Base-by-base conservation (phyloP, 2,329 filamentous ascomycete species). In the Fusarium virguliforme region DNA sequence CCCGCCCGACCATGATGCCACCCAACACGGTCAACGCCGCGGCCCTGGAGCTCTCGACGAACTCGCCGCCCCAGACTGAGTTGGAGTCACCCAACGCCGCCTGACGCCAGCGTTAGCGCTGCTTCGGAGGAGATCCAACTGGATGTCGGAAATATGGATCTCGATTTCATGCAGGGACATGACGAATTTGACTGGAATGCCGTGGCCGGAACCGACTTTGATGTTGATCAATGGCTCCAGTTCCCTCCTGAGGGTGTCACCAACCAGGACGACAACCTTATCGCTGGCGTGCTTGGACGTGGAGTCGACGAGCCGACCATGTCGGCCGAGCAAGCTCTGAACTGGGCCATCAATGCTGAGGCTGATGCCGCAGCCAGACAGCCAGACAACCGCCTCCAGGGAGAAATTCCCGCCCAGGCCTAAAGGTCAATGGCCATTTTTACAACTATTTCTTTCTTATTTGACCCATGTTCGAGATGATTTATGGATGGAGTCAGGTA, bases 151-250 rank as follows among this genome's bases (percentile, higher is more conserved):
- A 74, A 78, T 9, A 78, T 84, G 68, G 84, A 85, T 54, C 80
- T 86, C 53, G 84, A 87, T 72, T 83, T 86, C 53, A 80, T 83
- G 73, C 80, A 83, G 59, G 82, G 81, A 32, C 82, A 84, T 55
- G 84, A 84, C 50, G 85, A 85, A 57, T 86, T 88, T 62, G 86
- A 88, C 69, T 88, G 86, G 86, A 85, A 86, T 68, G 83, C 84
- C 22, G 80, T 87, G 4, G 81, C 85, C 15, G 85, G 83, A 6
- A 84, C 85, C 8, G 86, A 87, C 66, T 84, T 89, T 64, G 87
- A 89, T 61, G 86, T 89, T 59, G 86, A 88, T 63, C 86, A 89
- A 72, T 89, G 86, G 85, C 81, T 89, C 24, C 85, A 89, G 65
- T 89, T 88, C 67, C 87, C 86, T 6, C 82, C 83, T 2, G 87